A percentile compares a stretch with the other conserved stretches of the same genome.
Conservation (phyloP, 2,329 filamentous ascomycete genomes). For the Scedosporium aurantiacum region DNA sequence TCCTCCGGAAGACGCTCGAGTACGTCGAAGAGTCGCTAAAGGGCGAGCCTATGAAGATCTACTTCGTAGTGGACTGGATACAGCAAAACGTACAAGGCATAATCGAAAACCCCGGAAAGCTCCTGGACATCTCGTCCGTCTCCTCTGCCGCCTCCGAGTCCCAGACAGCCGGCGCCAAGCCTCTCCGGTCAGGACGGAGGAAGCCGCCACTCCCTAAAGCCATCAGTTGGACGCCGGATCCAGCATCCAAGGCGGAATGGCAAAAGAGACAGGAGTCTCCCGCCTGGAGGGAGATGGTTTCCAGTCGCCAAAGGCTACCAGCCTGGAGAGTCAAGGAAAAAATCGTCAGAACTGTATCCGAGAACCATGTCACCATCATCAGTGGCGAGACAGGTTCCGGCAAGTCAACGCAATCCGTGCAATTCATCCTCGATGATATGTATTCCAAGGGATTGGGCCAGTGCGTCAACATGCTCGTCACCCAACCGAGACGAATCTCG, state of each 20-base stretch:
- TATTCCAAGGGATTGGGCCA: conserved; percentile 66
- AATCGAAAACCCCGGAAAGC: conserved; percentile 69
- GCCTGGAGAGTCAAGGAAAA: conserved; percentile 75
- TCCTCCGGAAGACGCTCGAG: conserved; percentile 64
- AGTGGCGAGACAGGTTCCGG: conserved; percentile 18
- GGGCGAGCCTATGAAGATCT: conserved; percentile 82
- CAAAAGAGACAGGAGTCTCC: conserved; percentile 51
- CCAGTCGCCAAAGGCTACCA: conserved; percentile 61
- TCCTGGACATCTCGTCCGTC: conserved; percentile 75
- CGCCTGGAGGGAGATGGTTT: conserved; percentile 64
- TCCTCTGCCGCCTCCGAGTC: conserved; percentile 54
- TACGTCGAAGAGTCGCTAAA: conserved; percentile 60
- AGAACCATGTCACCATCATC: conserved; percentile 74
- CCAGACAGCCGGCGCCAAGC: conserved; percentile 18
- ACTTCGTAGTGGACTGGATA: conserved; percentile 82
- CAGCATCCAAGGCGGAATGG: conserved; percentile 57
- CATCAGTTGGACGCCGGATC: conserved; percentile 53
- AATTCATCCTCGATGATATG: conserved; percentile 88
- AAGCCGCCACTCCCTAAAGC: conserved; percentile 39
- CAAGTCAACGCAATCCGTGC: conserved; percentile 64
- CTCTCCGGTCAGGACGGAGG: conserved; percentile 12
- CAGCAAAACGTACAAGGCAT: conserved; percentile 75
- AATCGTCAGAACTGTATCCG: conserved; percentile 64
- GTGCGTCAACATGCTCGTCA: conserved; percentile 84
- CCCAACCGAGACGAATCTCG: conserved; percentile 88